Conservation (phyloP, 768 basidiomycete species). For the Amanita pallidorosea region DNA sequence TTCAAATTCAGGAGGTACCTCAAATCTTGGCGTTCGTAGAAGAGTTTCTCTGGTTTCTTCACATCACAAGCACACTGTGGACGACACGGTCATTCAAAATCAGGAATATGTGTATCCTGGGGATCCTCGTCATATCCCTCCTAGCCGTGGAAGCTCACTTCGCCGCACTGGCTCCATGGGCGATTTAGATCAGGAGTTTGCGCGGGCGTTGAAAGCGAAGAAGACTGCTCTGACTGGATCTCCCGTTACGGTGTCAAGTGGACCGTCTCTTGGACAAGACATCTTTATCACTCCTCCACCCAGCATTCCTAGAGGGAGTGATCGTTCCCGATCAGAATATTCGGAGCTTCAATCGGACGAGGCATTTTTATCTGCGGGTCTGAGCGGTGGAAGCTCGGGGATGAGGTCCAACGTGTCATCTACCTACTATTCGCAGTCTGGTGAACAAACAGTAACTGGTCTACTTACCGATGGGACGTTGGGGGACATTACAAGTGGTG, state of each 20-base stretch:
- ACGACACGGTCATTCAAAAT: constrained; percentile 60
- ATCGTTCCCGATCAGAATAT: constrained; percentile 19
- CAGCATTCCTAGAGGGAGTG: constrained; percentile 20
- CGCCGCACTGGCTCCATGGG: constrained; percentile 66
- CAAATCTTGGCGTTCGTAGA: constrained; percentile 15
- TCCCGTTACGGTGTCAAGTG: constrained; percentile 67
- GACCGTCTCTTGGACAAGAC: constrained; percentile 36
- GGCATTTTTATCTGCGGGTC: constrained; percentile 28
- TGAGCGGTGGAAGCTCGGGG: constrained; percentile 15
- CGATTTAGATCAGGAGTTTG: constrained; percentile 50
- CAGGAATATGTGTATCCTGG: constrained; percentile 63
- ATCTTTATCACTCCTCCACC: constrained; percentile 35
- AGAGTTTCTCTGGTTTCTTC: constrained; percentile 41
- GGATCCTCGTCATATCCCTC: constrained; percentile 63
- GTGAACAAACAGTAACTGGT: constrained; percentile 18
- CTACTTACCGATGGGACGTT: constrained; percentile 16
- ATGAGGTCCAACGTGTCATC: constrained; percentile 22
- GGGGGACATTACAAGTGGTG: constrained; percentile 22
- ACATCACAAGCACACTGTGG: constrained; percentile 56
- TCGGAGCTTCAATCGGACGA: constrained; percentile 18
- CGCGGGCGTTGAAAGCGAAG: constrained; percentile 24
- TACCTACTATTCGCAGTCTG: constrained; percentile 25
- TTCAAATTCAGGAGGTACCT: constrained; percentile 11
- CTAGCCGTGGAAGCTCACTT: constrained; percentile 34
- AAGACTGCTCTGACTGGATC: constrained; percentile 38